Conservation (phyloP, 352 stramenopile genomes). For the Pythium oligandrum region DNA sequence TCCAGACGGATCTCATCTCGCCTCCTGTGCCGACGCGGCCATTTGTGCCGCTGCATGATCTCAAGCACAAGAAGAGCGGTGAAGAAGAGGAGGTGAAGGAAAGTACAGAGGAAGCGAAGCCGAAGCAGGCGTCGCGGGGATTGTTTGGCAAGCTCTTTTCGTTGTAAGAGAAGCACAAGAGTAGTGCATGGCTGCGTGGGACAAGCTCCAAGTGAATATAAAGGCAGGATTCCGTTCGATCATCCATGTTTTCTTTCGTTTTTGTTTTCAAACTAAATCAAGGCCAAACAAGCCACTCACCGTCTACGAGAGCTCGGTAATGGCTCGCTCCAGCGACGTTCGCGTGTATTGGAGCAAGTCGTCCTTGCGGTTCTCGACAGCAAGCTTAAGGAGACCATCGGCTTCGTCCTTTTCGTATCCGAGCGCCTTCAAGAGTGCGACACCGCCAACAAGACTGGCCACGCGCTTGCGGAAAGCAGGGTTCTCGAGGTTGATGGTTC, state of each 20-base stretch:
- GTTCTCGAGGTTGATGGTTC: slow-evolving; percentile 89
- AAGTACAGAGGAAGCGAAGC: slow-evolving; percentile 13
- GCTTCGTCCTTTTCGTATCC: slow-evolving; percentile 87
- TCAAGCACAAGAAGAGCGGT: slow-evolving; percentile 27
- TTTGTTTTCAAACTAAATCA: neutral
- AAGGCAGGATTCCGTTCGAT: no score
- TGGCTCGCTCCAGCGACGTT: slow-evolving; percentile 46
- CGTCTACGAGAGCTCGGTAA: slow-evolving; percentile 56
- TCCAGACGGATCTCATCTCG: slow-evolving; percentile 82
- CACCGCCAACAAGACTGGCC: slow-evolving; percentile 72
- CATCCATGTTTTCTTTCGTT: neutral
- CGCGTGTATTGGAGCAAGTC: slow-evolving; percentile 59
- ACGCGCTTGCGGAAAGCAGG: slow-evolving; percentile 88
- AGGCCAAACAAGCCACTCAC: slow-evolving; percentile 1
- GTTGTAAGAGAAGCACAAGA: slow-evolving; percentile 22
- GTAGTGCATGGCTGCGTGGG: neutral
- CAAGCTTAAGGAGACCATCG: slow-evolving; percentile 61
- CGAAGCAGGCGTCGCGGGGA: slow-evolving; percentile 28
- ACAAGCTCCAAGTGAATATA: no score
- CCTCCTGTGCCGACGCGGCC: slow-evolving; percentile 51
- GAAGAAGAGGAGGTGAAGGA: slow-evolving; percentile 7
- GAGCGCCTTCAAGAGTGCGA: slow-evolving; percentile 79
- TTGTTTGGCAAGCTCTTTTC: slow-evolving; percentile 77
- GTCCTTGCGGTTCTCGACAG: slow-evolving; percentile 53
- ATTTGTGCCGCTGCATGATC: slow-evolving; percentile 38